A percentile compares a stretch with the other conserved stretches of the same genome.
Evolutionary conservation across 768 basidiomycete genomes (phyloP).

Genomic region (Suillus paluster): DNA sequence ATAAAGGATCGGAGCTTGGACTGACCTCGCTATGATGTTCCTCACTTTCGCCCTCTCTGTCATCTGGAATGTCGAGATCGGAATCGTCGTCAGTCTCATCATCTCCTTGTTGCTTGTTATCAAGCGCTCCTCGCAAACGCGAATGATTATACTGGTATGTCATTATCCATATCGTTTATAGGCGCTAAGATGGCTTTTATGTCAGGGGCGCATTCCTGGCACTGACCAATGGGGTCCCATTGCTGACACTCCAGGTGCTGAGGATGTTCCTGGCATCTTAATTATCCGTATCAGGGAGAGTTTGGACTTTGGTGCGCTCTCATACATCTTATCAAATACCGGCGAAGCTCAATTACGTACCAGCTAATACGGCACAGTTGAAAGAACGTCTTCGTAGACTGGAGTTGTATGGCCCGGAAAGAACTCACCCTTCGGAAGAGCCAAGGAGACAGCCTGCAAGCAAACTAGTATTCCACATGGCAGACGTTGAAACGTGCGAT

Average conservation of each 20-base stretch:
- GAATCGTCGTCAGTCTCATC: slow-evolving; percentile 86
- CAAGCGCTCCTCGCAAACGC: slow-evolving; percentile 82
- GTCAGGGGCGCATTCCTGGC: slow-evolving; percentile 85
- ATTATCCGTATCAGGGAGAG: slow-evolving; percentile 91
- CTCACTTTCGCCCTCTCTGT: slow-evolving; percentile 89
- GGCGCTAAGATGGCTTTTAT: not conserved
- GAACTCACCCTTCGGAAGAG: slow-evolving; percentile 87
- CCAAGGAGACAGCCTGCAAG: slow-evolving; percentile 76
- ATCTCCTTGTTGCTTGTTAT: slow-evolving; percentile 90
- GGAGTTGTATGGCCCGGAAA: slow-evolving; percentile 84
- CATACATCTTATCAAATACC: slow-evolving; percentile 5
- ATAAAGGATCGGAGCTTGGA: slow-evolving; percentile 87
- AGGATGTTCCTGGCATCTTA: slow-evolving; percentile 79
- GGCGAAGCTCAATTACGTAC: not conserved
- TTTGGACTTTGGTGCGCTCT: slow-evolving; percentile 80
- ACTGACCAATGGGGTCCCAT: slow-evolving; percentile 91
- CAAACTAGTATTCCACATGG: slow-evolving; percentile 89
- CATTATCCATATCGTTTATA: not conserved
- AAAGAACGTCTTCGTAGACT: slow-evolving; percentile 80
- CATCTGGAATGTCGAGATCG: slow-evolving; percentile 90
- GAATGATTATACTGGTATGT: slow-evolving; percentile 87
- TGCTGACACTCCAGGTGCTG: slow-evolving; percentile 84
- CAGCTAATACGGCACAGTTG: slow-evolving; percentile 9
- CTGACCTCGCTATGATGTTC: slow-evolving; percentile 83
- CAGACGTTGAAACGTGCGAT: slow-evolving; percentile 89